Evolutionary conservation across 2,329 filamentous ascomycete species (phyloP).

Genomic region (Fusarium sp.): DNA sequence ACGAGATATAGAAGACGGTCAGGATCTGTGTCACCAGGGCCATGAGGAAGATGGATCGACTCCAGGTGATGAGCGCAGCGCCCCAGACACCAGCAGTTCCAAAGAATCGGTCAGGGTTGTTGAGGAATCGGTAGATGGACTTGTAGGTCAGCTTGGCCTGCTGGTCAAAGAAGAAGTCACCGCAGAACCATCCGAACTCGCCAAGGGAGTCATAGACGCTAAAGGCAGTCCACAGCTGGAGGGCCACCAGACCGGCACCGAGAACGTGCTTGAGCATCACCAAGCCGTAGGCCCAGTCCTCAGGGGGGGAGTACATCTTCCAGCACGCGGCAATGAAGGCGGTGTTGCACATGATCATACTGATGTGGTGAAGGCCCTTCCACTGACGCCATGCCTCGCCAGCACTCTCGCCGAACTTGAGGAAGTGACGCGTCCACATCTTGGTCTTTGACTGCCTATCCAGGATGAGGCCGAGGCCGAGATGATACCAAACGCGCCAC

Average conservation of each 20-base stretch:
- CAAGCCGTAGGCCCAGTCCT: conserved; percentile 88
- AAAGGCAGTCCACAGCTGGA: conserved; percentile 92
- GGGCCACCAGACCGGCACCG: conserved; percentile 80
- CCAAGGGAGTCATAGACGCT: conserved; percentile 96
- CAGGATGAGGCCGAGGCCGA: conserved; percentile 88
- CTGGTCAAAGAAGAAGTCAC: conserved; percentile 97
- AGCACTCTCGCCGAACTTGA: conserved; percentile 93
- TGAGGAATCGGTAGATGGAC: conserved; percentile 97
- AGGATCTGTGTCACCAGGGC: conserved; percentile 88
- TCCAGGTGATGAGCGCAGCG: conserved; percentile 92
- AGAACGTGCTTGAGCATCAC: conserved; percentile 88
- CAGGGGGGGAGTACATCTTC: conserved; percentile 94
- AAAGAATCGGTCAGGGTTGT: conserved; percentile 95
- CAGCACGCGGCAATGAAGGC: conserved; percentile 92
- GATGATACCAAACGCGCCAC: conserved; percentile 92
- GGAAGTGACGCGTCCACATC: conserved; percentile 95
- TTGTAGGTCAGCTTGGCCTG: conserved; percentile 91
- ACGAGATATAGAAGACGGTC: conserved; percentile 88
- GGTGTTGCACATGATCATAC: conserved; percentile 88
- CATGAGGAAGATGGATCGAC: conserved; percentile 85
- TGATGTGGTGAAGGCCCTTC: conserved; percentile 96
- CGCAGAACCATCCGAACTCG: conserved; percentile 99
- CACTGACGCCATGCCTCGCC: conserved; percentile 97
- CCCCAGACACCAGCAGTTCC: conserved; percentile 97
- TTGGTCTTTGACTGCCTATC: conserved; percentile 89